phyloP scores from a whole-genome alignment of 139 green algal genomes.

The Asterochloris erici region DNA sequence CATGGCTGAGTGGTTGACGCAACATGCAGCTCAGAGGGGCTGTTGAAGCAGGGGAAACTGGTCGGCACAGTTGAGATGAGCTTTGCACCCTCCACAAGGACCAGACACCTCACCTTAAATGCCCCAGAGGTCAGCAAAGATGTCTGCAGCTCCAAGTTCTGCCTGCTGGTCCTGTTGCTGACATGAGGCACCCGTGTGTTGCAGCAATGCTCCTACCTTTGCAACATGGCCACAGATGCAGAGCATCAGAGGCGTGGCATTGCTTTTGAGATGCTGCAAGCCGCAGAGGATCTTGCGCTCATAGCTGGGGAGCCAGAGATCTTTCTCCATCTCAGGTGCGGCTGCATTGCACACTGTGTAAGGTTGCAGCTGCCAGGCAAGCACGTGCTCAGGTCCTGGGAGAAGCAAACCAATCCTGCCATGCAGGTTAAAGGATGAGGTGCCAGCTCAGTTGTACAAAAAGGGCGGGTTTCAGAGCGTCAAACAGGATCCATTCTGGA shows the following conservation, averaged over 20 bases:
- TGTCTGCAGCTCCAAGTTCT: background rate
- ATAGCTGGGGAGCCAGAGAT: constrained; percentile 32
- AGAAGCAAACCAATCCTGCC: background rate
- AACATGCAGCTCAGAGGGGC: background rate
- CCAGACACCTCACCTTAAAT: constrained; percentile 48
- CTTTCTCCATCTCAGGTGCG: constrained; percentile 55
- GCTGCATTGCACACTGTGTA: background rate
- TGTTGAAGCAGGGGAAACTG: constrained; percentile 14
- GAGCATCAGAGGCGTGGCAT: constrained; percentile 38
- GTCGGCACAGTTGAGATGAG: constrained; percentile 51
- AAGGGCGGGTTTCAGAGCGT: constrained; percentile 26
- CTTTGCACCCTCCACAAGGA: constrained; percentile 39
- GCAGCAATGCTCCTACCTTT: constrained; percentile 65
- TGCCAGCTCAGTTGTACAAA: constrained; percentile 34
- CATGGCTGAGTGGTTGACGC: background rate
- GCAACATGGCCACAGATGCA: constrained; percentile 63
- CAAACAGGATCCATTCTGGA: constrained; percentile 26
- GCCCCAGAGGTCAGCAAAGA: constrained; percentile 23
- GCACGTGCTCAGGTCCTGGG: background rate
- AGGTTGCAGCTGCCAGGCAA: background rate
- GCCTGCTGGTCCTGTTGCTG: background rate
- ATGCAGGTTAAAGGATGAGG: constrained; percentile 36
- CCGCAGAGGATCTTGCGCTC: constrained; percentile 42
- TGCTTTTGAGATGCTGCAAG: constrained; percentile 42
- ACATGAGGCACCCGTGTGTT: background rate